Evolutionary conservation across 768 basidiomycete species (phyloP).

Genomic region (Infundibulicybe gibba): DNA sequence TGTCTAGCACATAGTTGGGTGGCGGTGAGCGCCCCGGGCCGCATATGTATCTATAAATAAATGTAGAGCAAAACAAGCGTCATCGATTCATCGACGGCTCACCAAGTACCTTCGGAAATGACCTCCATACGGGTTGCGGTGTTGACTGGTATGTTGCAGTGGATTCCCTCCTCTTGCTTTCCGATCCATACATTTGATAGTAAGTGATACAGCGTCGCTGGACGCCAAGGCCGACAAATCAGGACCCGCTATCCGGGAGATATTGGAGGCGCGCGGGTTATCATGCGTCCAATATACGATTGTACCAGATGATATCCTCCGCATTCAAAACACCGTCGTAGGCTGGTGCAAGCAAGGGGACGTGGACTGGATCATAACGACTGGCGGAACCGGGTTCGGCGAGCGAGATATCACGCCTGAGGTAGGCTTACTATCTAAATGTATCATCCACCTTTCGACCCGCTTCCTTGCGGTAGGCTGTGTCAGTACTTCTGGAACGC

Average conservation of each 20-base stretch:
- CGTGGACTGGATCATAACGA: conserved; percentile 78
- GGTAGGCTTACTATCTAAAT: conserved; percentile 33
- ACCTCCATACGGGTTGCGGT: conserved; percentile 22
- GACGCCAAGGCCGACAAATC: conserved; percentile 54
- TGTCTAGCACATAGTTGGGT: no score
- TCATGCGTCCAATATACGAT: conserved; percentile 34
- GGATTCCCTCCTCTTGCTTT: neutral
- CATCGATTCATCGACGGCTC: no score
- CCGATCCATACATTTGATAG: conserved; percentile 27
- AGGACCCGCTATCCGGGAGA: conserved; percentile 56
- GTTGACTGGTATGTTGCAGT: conserved; percentile 22
- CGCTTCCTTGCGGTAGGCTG: conserved; percentile 38
- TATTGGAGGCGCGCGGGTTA: conserved; percentile 37
- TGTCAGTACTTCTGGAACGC: conserved; percentile 61
- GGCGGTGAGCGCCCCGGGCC: no score
- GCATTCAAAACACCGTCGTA: conserved; percentile 46
- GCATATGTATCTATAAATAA: no score
- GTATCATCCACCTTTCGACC: no score
- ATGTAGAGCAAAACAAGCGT: no score
- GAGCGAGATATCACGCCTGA: conserved; percentile 81
- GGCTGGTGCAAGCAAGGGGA: conserved; percentile 38
- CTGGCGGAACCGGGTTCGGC: conserved; percentile 88
- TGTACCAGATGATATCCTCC: conserved; percentile 62
- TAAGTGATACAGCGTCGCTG: conserved; percentile 69
- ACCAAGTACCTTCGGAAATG: conserved; percentile 3